Base-by-base conservation (phyloP, 768 basidiomycete genomes). In the Naganishia antarctica region DNA sequence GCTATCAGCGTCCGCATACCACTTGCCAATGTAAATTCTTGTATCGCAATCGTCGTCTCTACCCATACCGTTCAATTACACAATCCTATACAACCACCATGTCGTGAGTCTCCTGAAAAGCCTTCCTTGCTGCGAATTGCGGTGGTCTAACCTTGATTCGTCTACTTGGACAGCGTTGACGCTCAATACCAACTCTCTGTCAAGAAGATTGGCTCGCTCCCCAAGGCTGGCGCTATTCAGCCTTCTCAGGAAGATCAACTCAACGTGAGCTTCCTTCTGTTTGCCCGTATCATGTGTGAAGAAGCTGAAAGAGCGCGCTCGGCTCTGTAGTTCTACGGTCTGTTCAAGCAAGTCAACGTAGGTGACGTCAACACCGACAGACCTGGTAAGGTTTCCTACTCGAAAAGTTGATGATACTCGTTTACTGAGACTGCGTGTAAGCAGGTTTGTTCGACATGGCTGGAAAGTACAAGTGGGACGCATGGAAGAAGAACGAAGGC, bases 401-500 rank as follows among this genome's bases (percentile, higher is more conserved):
- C 9, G 21, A 15, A 23, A 8, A 61, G 66, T 37, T 66, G 31
- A 18, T 9, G 18, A 18, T 21, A 62, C 43, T 32, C 7, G 45
- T n/a, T n/a, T 21, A n/a, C 2, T 31, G n/a, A n/a, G 3, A 7
- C 50, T 11, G 5, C 7, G n/a, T 34, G 4, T 11, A 15, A n/a
- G 18, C 26, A 57, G 53, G 66, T 45, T 64, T 91, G 80, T 74
- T 96, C 41, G 90, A 94, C 76, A 93, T 96, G 73, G 79, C 80
- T 23, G 93, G 87, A 69, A 92, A 89, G 79, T 87, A 85, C 68
- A 98, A 97, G 82, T 94, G 91, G 91, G 85, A 89, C 72, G 94
- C 93, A 23, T 96, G 91, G 90, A 82, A 85, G 12, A 73, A 68
- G 2, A 81, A 87, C 67, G 82, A 92, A 79, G 92, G 89, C 43